phyloP scores from a whole-genome alignment of 2,329 filamentous ascomycete species.

The Cercospora brassicicola region DNA sequence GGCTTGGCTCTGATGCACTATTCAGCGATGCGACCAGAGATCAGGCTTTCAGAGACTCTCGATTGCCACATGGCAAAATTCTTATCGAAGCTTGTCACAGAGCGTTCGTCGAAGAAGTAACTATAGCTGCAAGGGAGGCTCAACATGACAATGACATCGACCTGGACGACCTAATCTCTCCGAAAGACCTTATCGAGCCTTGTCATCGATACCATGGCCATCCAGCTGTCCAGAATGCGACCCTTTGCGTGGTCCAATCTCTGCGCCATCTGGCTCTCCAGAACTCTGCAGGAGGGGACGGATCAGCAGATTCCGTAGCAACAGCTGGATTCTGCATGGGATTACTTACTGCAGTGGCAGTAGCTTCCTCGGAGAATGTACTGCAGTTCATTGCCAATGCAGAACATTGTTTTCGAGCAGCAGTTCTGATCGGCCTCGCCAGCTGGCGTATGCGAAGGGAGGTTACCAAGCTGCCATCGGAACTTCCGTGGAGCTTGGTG shows the following conservation, averaged over 20 bases:
- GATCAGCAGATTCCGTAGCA: background rate
- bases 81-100: slow-evolving; percentile 13
- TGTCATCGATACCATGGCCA: slow-evolving; percentile 6
- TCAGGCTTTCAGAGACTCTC: slow-evolving; percentile 4
- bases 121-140: background rate
- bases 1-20: slow-evolving; percentile 16
- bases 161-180: slow-evolving; percentile 4
- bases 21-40: slow-evolving; percentile 13
- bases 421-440: slow-evolving; percentile 7
- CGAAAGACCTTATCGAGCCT: slow-evolving; percentile 6
- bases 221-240: slow-evolving; percentile 14
- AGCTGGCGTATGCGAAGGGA: slow-evolving; percentile 6
- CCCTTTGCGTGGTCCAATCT: slow-evolving; percentile 7
- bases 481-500: slow-evolving; percentile 13
- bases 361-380: background rate
- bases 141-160: background rate
- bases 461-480: background rate
- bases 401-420: slow-evolving; percentile 14
- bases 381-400: slow-evolving; percentile 7
- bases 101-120: slow-evolving; percentile 9
- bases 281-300: background rate
- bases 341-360: slow-evolving; percentile 14
- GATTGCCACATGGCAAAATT: slow-evolving; percentile 11
- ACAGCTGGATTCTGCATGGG: slow-evolving; percentile 13
- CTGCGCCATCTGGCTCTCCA: slow-evolving; percentile 12